Percentiles rank a stretch among this genome's conserved stretches.
These are phyloP conservation scores for Blumeriella jaapii DNA, from an alignment of 2,329 filamentous ascomycete genomes.

Conservation along the genomic window DNA sequence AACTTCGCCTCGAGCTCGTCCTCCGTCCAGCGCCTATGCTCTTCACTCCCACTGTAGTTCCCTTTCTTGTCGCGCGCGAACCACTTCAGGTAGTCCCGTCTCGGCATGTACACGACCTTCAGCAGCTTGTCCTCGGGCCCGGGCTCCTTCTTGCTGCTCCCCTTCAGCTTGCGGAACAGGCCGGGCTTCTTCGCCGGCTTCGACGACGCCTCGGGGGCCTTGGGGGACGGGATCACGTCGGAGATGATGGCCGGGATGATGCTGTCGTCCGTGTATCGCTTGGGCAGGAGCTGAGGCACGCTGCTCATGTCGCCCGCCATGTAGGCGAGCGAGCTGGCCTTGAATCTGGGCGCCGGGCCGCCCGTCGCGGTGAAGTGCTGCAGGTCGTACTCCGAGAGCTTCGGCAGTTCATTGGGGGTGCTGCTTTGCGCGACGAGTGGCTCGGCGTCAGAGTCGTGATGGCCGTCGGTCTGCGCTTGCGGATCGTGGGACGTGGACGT, in stretches of 20 bases:
- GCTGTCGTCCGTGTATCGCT: slow-evolving; percentile 23
- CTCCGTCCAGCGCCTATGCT: slow-evolving; percentile 23
- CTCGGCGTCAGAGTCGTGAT: slow-evolving; percentile 21
- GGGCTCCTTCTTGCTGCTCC: slow-evolving; percentile 5
- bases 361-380: slow-evolving; percentile 22
- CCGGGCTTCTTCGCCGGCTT: slow-evolving; percentile 2
- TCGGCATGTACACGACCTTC: slow-evolving; percentile 26
- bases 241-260: slow-evolving; percentile 24
- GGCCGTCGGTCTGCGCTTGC: slow-evolving; percentile 2
- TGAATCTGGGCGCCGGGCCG: slow-evolving; percentile 16
- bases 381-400: slow-evolving; percentile 7
- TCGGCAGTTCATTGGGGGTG: neutral
- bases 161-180: slow-evolving; percentile 8
- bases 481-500: neutral
- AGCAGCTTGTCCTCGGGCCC: slow-evolving; percentile 13
- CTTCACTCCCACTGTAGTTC: slow-evolving; percentile 23
- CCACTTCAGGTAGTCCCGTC: slow-evolving; percentile 22
- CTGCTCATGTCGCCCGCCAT: slow-evolving; percentile 14
- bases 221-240: slow-evolving; percentile 6
- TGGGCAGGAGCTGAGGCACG: slow-evolving; percentile 19
- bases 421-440: slow-evolving; percentile 15
- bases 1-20: slow-evolving; percentile 23
- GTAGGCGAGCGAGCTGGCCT: slow-evolving; percentile 6
- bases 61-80: slow-evolving; percentile 24
- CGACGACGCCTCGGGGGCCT: neutral